These are phyloP conservation scores for Closterium sp. DNA, from an alignment of 139 green algal species.

Conservation along the genomic window DNA sequence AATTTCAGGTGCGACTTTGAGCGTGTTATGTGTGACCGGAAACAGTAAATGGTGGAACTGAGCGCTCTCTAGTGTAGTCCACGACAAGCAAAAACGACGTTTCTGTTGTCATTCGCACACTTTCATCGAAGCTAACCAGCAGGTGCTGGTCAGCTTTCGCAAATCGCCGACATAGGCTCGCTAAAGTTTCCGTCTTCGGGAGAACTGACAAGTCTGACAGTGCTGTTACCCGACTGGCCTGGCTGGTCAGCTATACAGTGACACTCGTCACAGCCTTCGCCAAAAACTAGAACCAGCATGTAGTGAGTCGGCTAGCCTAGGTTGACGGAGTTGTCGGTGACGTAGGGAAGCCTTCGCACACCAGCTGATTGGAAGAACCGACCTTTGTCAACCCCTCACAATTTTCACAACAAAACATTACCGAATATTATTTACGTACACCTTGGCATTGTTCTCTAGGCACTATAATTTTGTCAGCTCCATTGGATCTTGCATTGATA, in stretches of 20 bases:
- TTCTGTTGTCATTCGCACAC: background rate
- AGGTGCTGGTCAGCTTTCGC: background rate
- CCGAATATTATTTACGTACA: no score
- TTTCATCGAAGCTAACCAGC: background rate
- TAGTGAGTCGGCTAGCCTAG: background rate
- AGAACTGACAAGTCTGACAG: background rate
- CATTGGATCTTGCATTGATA: no score
- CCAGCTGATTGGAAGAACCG: background rate
- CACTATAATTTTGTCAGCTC: no score
- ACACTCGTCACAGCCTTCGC: background rate
- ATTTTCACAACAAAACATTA: no score
- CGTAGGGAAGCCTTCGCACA: background rate
- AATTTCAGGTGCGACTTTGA: background rate
- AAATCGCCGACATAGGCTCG: background rate
- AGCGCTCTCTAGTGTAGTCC: background rate
- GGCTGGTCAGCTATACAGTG: background rate
- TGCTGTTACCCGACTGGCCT: background rate
- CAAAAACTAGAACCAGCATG: background rate
- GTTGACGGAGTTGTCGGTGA: background rate
- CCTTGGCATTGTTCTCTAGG: no score
- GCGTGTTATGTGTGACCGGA: background rate
- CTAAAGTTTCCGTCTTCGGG: background rate
- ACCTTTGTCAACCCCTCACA: background rate
- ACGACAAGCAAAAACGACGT: background rate
- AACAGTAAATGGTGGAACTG: background rate